These are phyloP conservation scores for Suillus hirtellus DNA, from an alignment of 768 basidiomycete genomes.

Conservation along the genomic window DNA sequence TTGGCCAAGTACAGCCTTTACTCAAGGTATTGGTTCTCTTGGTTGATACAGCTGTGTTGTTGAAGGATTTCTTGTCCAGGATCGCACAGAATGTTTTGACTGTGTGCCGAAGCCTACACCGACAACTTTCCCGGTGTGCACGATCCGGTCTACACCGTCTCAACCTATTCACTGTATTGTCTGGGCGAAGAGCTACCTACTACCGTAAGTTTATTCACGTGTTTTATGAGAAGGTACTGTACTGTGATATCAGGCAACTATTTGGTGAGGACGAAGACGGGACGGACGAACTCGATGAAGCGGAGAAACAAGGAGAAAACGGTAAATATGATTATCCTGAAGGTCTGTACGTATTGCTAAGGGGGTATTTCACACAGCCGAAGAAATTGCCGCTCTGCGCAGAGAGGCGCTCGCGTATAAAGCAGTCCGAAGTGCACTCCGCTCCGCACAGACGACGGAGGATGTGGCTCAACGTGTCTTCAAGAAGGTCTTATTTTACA, in stretches of 20 bases:
- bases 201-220: conserved; percentile 59
- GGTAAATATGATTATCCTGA: conserved; percentile 44
- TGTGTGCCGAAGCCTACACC: conserved; percentile 92
- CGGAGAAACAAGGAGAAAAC: conserved; percentile 92
- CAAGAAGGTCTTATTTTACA: conserved; percentile 64
- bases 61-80: conserved; percentile 43
- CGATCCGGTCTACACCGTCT: conserved; percentile 94
- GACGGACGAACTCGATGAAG: conserved; percentile 81
- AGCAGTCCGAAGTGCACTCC: conserved; percentile 71
- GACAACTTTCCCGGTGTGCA: conserved; percentile 96
- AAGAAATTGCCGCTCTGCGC: conserved; percentile 87
- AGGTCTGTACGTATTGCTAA: conserved; percentile 1
- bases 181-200: conserved; percentile 97
- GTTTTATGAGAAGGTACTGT: not conserved
- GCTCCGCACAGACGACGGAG: conserved; percentile 37
- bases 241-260: conserved; percentile 60
- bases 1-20: conserved; percentile 95
- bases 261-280: conserved; percentile 94
- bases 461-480: conserved; percentile 74
- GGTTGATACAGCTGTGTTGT: not conserved
- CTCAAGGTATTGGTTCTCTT: conserved; percentile 56
- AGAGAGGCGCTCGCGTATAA: conserved; percentile 89
- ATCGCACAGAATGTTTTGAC: conserved; percentile 92
- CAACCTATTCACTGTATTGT: conserved; percentile 99
- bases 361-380: conserved; percentile 46